Conservation (phyloP, 176 grass and related monocot species). For the Poa pratensis region DNA sequence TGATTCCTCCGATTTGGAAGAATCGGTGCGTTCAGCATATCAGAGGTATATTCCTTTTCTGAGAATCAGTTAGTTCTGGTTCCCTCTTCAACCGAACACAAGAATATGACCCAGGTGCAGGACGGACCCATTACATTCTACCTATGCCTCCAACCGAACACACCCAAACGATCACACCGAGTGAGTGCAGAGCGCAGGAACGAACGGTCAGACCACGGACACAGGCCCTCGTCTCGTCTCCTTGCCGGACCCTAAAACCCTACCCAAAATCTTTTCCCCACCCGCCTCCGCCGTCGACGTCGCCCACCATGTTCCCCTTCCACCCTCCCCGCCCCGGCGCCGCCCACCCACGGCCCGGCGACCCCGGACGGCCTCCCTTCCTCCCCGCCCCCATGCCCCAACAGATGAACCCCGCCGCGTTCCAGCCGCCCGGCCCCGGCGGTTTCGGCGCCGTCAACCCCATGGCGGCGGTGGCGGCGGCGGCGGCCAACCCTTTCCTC, state of each 20-base stretch:
- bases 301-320: constrained; percentile 61
- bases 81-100: too few species aligned
- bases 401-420: constrained; percentile 37
- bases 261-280: constrained; percentile 50
- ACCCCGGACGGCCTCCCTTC: constrained; percentile 27
- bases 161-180: background rate
- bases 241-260: constrained; percentile 60
- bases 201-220: background rate
- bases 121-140: too few species aligned
- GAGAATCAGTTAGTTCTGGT: too few species aligned
- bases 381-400: constrained; percentile 35
- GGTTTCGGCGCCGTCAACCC: constrained; percentile 49
- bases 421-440: constrained; percentile 28
- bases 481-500: constrained; percentile 54
- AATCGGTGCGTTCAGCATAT: too few species aligned
- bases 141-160: too few species aligned
- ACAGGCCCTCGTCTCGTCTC: background rate
- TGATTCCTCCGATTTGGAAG: too few species aligned
- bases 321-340: constrained; percentile 53
- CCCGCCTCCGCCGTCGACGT: constrained; percentile 16
- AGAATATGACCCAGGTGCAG: too few species aligned
- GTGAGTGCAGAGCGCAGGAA: background rate
- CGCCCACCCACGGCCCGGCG: constrained; percentile 36
- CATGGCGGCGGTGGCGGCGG: constrained; percentile 48
- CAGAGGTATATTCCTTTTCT: too few species aligned